These are phyloP conservation scores for Exophiala spinifera DNA, from an alignment of 2,329 filamentous ascomycete species.

Conservation along the genomic window DNA sequence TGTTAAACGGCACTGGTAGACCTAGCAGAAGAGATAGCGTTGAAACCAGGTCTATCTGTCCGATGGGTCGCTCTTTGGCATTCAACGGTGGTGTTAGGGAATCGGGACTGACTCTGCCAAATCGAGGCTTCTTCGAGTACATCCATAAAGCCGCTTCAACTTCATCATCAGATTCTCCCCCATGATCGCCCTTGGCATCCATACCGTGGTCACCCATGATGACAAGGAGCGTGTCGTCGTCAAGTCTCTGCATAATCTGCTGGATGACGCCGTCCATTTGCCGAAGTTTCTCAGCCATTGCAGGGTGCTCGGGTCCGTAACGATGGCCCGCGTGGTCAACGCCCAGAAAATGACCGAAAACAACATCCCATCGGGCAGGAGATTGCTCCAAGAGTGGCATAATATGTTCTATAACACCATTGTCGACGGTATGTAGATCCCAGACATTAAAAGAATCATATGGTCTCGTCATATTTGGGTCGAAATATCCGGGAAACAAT, in stretches of 20 bases:
- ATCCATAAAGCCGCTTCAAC: conserved; percentile 95
- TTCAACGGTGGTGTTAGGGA: conserved; percentile 59
- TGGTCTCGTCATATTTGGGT: conserved; percentile 75
- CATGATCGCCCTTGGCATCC: conserved; percentile 95
- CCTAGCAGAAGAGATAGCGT: conserved; percentile 85
- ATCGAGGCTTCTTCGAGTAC: conserved; percentile 85
- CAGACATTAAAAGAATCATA: conserved; percentile 99
- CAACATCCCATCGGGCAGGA: conserved; percentile 78
- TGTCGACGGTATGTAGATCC: conserved; percentile 95
- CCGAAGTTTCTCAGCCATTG: conserved; percentile 83
- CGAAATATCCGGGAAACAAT: conserved; percentile 90
- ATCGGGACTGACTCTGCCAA: conserved; percentile 69
- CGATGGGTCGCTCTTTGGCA: conserved; percentile 72
- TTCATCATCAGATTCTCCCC: conserved; percentile 96
- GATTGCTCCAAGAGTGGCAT: conserved; percentile 71
- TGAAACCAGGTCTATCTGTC: conserved; percentile 92
- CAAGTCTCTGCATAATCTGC: conserved; percentile 67
- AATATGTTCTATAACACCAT: conserved; percentile 87
- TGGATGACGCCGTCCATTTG: conserved; percentile 86
- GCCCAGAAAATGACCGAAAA: conserved; percentile 89
- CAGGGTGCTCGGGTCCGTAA: conserved; percentile 87
- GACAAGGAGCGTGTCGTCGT: conserved; percentile 82
- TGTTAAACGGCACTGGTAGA: conserved; percentile 93
- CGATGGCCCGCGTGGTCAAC: conserved; percentile 97
- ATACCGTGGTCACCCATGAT: conserved; percentile 99